phyloP scores from a whole-genome alignment of 306 rosid genomes.

The Chamaecrista fasciculata region DNA sequence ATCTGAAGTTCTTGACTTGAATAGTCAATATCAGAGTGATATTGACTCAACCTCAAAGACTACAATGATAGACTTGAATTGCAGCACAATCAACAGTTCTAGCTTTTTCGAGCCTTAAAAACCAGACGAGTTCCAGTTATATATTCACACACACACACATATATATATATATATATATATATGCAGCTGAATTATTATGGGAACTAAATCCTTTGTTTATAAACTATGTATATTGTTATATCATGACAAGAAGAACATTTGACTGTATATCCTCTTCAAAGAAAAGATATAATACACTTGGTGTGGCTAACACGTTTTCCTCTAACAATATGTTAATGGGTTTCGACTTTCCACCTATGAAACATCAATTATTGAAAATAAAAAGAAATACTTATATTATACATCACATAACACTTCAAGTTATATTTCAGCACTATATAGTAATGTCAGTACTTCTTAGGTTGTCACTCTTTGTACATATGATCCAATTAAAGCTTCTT shows the following conservation, averaged over 20 bases:
- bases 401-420: no score
- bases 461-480: not conserved
- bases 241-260: constrained; percentile 39
- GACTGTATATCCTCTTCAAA: constrained; percentile 42
- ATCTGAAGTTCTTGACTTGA: constrained; percentile 60
- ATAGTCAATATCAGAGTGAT: constrained; percentile 58
- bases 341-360: not conserved
- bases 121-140: constrained; percentile 29
- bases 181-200: constrained; percentile 33
- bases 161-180: constrained; percentile 22
- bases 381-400: no score
- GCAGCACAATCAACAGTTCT: constrained; percentile 34
- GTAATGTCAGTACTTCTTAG: not conserved
- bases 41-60: constrained; percentile 46
- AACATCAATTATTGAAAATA: no score
- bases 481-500: not conserved
- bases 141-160: no score
- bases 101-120: constrained; percentile 36
- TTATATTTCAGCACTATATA: no score
- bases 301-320: no score
- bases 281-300: constrained; percentile 33
- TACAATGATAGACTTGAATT: constrained; percentile 54
- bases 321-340: constrained; percentile 7
- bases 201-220: constrained; percentile 33
- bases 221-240: constrained; percentile 50